Evolutionary conservation across 2,329 filamentous ascomycete genomes (phyloP).

Genomic region (Penicillium sp.): DNA sequence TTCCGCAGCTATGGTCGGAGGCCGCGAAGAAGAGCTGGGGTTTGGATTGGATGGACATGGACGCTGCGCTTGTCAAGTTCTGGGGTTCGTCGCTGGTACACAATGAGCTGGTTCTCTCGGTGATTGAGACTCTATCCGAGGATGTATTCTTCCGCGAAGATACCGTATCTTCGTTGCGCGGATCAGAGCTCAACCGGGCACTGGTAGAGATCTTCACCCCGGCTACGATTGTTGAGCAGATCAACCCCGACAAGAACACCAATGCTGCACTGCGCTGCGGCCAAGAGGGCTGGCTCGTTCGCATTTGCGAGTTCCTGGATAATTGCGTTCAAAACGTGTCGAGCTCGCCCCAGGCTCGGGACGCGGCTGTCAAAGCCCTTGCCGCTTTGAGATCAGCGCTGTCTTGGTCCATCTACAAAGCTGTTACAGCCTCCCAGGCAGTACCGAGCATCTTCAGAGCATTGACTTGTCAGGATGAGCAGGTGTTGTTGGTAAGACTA

Average conservation of each 20-base stretch:
- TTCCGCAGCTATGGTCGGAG: constrained; percentile 91
- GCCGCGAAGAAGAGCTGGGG: constrained; percentile 90
- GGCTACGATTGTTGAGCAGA: constrained; percentile 65
- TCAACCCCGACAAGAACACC: constrained; percentile 68
- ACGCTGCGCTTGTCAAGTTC: constrained; percentile 70
- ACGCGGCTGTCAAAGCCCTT: constrained; percentile 70
- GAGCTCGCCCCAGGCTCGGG: constrained; percentile 62
- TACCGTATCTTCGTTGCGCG: constrained; percentile 73
- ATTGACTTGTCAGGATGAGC: constrained; percentile 64
- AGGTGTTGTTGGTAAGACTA: constrained; percentile 65
- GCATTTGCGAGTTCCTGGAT: constrained; percentile 68
- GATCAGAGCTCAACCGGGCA: constrained; percentile 77
- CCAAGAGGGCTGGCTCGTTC: constrained; percentile 79
- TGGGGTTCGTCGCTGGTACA: constrained; percentile 64
- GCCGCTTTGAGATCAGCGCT: constrained; percentile 73
- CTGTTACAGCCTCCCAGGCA: constrained; percentile 66
- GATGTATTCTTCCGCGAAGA: constrained; percentile 93
- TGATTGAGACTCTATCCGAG: constrained; percentile 88
- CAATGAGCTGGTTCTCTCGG: constrained; percentile 81
- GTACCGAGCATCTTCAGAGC: constrained; percentile 67
- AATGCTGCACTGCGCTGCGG: constrained; percentile 68
- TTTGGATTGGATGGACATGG: constrained; percentile 93
- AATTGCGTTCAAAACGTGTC: constrained; percentile 66
- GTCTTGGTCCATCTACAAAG: constrained; percentile 82
- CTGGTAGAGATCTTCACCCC: constrained; percentile 94